Evolutionary conservation across 2,329 filamentous ascomycete species (phyloP).

Genomic region (Conoideocrella luteorostrata): DNA sequence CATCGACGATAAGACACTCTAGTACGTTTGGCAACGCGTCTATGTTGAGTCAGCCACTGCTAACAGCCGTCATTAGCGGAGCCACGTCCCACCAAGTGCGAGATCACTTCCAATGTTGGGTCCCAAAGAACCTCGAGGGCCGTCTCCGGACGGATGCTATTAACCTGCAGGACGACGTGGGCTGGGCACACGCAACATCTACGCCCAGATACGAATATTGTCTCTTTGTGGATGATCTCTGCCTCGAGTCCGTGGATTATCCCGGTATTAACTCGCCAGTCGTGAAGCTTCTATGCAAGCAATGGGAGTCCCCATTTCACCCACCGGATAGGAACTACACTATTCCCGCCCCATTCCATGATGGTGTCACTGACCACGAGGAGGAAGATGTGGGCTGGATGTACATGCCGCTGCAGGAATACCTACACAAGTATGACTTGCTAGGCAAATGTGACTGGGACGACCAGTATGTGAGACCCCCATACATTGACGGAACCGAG

Average conservation of each 20-base stretch:
- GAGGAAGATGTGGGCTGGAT: conserved; percentile 3
- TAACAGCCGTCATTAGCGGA: neutral
- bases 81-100: conserved; percentile 4
- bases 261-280: neutral
- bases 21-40: too few relatives aligned
- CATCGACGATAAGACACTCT: conserved; percentile 1
- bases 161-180: neutral
- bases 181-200: neutral
- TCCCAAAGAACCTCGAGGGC: conserved; percentile 1
- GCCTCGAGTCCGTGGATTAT: conserved; percentile 1
- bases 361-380: neutral
- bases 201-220: conserved; percentile 5
- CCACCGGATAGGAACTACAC: conserved; percentile 1
- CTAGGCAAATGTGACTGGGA: neutral
- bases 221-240: conserved; percentile 2
- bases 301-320: neutral
- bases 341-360: neutral
- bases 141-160: conserved; percentile 1
- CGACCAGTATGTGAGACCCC: neutral
- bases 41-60: neutral
- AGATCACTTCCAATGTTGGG: conserved; percentile 4
- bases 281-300: neutral
- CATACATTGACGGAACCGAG: neutral
- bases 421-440: neutral
- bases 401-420: conserved; percentile 1